phyloP scores from a whole-genome alignment of 1,139 yeast genomes.

The Taphrina flavorubra region DNA sequence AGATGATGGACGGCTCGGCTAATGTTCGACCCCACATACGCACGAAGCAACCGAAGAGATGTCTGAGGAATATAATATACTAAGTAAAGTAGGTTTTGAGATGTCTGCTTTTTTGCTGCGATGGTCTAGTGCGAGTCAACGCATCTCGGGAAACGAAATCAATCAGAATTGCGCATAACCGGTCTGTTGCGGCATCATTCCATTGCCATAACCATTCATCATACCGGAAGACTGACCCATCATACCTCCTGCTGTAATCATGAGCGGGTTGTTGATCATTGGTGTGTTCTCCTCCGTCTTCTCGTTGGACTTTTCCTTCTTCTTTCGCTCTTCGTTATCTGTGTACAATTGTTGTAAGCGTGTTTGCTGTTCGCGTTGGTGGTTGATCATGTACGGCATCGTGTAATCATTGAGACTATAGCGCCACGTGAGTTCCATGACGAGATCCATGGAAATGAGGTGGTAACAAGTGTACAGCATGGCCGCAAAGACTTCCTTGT shows the following conservation, averaged over 20 bases:
- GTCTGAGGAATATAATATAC: slow-evolving; percentile 8
- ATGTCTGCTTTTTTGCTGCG: neutral
- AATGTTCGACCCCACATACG: neutral
- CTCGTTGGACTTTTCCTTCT: slow-evolving; percentile 60
- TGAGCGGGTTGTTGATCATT: slow-evolving; percentile 49
- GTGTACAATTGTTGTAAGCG: slow-evolving; percentile 67
- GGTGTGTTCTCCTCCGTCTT: slow-evolving; percentile 58
- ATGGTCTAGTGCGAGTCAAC: neutral
- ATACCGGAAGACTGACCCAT: slow-evolving; percentile 14
- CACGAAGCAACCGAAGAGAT: neutral
- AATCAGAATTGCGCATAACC: slow-evolving; percentile 44
- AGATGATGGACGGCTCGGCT: slow-evolving; percentile 3
- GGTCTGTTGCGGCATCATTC: slow-evolving; percentile 41
- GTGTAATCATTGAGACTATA: slow-evolving; percentile 78
- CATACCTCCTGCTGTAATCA: slow-evolving; percentile 52
- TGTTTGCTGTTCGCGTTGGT: slow-evolving; percentile 74
- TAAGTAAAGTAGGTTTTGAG: neutral
- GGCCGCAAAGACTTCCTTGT: slow-evolving; percentile 93
- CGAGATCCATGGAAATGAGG: slow-evolving; percentile 78
- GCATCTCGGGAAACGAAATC: too few species aligned
- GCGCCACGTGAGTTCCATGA: slow-evolving; percentile 89
- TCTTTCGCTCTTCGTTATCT: slow-evolving; percentile 74
- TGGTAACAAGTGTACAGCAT: slow-evolving; percentile 86
- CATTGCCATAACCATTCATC: slow-evolving; percentile 35
- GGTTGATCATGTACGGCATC: slow-evolving; percentile 88